phyloP scores from a whole-genome alignment of 805 yeast genomes.

The Yamadazyma ubonensis region DNA sequence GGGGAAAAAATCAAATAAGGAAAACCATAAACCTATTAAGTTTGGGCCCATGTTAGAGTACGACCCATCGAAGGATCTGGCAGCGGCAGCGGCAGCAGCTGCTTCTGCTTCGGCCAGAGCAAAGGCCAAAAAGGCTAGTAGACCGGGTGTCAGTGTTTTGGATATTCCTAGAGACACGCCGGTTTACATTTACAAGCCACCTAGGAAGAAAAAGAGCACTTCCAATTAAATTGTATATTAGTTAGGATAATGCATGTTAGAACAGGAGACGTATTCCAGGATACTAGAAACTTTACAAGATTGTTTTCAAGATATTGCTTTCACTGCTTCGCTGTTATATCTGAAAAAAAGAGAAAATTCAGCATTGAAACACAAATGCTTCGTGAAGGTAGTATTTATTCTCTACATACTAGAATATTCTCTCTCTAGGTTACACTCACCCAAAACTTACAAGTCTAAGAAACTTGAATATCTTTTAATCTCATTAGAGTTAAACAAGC shows the following conservation, averaged over 20 bases:
- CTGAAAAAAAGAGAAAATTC: too few species aligned
- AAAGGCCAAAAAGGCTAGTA: slow-evolving; percentile 17
- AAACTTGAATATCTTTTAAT: too few species aligned
- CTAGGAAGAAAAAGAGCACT: slow-evolving; percentile 17
- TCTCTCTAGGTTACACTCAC: too few species aligned
- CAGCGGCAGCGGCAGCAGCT: slow-evolving; percentile 14
- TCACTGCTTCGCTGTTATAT: too few species aligned
- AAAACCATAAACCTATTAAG: slow-evolving; percentile 23
- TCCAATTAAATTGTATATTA: background rate
- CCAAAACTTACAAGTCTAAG: too few species aligned
- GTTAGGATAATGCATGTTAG: background rate
- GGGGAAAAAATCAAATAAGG: slow-evolving; percentile 5
- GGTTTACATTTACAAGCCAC: slow-evolving; percentile 36
- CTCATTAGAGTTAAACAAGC: too few species aligned
- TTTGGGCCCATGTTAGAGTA: slow-evolving; percentile 42
- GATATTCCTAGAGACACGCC: slow-evolving; percentile 33
- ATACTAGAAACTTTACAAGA: too few species aligned
- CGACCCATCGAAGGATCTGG: slow-evolving; percentile 36
- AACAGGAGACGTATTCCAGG: too few species aligned
- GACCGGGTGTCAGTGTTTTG: slow-evolving; percentile 24
- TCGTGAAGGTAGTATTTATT: too few species aligned
- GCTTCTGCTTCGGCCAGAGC: slow-evolving; percentile 7
- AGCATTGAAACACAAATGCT: too few species aligned
- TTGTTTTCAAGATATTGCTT: too few species aligned
- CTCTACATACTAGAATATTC: too few species aligned